Conservation (phyloP, 2,329 filamentous ascomycete species). For the Ceratocystis harringtonii region DNA sequence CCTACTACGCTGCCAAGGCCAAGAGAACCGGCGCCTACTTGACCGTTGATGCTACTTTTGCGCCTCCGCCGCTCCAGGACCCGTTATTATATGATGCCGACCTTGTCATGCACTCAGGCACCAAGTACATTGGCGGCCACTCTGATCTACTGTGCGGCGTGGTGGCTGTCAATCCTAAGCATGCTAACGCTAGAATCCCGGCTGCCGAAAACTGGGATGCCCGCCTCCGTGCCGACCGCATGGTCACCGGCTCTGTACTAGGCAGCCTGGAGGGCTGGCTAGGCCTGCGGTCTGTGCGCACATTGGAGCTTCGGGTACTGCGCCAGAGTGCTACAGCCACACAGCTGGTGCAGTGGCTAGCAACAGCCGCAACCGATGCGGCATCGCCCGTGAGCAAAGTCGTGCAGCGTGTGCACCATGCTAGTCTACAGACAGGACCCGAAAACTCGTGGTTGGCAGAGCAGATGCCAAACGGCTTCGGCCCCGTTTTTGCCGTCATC, state of each 20-base stretch:
- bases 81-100: conserved; percentile 73
- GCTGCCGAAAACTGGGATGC: conserved; percentile 37
- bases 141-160: conserved; percentile 86
- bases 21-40: conserved; percentile 58
- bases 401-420: conserved; percentile 54
- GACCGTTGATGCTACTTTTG: conserved; percentile 84
- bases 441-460: conserved; percentile 54
- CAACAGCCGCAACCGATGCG: conserved; percentile 30
- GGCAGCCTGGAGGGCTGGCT: conserved; percentile 87
- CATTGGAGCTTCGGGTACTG: conserved; percentile 66
- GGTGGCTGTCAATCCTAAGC: conserved; percentile 45
- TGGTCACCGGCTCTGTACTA: conserved; percentile 71
- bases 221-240: conserved; percentile 49
- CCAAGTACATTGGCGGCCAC: conserved; percentile 94
- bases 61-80: conserved; percentile 74
- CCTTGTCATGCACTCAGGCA: conserved; percentile 79
- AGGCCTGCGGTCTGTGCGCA: conserved; percentile 71
- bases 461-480: conserved; percentile 88
- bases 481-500: conserved; percentile 69
- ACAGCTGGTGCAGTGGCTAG: conserved; percentile 57
- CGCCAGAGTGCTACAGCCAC: conserved; percentile 60
- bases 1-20: conserved; percentile 55
- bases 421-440: conserved; percentile 51
- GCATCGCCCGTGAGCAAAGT: conserved; percentile 32
- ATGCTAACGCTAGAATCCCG: conserved; percentile 24